Evolutionary conservation across 1,284 basidiomycete species (phyloP).

Genomic region (Leccinum pachyderme): DNA sequence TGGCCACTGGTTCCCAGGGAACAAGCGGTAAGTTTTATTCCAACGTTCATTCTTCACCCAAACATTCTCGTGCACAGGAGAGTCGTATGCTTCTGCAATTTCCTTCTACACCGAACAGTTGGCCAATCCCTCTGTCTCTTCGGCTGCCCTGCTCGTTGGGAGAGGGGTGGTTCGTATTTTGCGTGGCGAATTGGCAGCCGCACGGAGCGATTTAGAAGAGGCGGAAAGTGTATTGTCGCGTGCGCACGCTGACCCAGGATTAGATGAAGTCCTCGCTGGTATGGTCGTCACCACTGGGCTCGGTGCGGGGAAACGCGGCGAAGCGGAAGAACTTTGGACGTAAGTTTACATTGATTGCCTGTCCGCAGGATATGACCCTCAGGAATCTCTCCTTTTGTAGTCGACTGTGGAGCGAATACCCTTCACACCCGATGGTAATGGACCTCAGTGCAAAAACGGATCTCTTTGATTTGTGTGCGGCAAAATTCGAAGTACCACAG

Average conservation of each 20-base stretch:
- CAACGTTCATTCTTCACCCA: neutral
- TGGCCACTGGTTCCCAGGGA: slow-evolving; percentile 74
- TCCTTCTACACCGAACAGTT: slow-evolving; percentile 94
- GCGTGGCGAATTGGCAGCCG: slow-evolving; percentile 77
- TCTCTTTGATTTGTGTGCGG: slow-evolving; percentile 70
- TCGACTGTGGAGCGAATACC: slow-evolving; percentile 54
- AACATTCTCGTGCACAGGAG: slow-evolving; percentile 17
- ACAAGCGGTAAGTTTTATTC: slow-evolving; percentile 23
- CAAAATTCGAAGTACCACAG: slow-evolving; percentile 64
- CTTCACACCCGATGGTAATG: slow-evolving; percentile 65
- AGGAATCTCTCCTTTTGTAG: slow-evolving; percentile 36
- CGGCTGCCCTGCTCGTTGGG: slow-evolving; percentile 73
- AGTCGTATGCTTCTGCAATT: slow-evolving; percentile 62
- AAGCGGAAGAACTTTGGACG: slow-evolving; percentile 68
- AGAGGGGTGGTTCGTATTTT: slow-evolving; percentile 84
- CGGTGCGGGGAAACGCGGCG: slow-evolving; percentile 52
- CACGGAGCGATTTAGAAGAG: slow-evolving; percentile 83
- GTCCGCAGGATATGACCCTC: neutral
- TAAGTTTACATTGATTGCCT: slow-evolving; percentile 33
- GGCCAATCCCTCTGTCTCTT: slow-evolving; percentile 78
- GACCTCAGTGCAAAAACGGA: slow-evolving; percentile 61
- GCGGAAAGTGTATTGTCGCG: slow-evolving; percentile 48
- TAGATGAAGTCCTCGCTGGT: slow-evolving; percentile 67
- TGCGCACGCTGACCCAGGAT: slow-evolving; percentile 20
- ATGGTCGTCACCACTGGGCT: slow-evolving; percentile 66